phyloP scores from a whole-genome alignment of 208 protist species.

The Herpetomonas muscarum region DNA sequence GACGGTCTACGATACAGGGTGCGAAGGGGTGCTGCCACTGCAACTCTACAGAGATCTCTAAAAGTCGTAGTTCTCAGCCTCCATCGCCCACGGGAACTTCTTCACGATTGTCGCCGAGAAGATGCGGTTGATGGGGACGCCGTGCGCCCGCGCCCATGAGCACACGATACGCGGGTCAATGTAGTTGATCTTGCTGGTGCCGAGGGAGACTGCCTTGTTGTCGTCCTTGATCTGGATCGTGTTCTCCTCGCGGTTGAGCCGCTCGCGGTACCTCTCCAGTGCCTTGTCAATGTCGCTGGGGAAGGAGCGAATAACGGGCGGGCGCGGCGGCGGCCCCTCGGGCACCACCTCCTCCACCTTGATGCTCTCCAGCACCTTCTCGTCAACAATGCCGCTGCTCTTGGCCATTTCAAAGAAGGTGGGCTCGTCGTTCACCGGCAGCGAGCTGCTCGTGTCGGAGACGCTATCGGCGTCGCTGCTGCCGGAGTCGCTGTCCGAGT shows the following conservation, averaged over 20 bases:
- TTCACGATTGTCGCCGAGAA: conserved; percentile 96
- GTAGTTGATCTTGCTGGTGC: conserved; percentile 99
- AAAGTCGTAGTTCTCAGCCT: conserved; percentile 75
- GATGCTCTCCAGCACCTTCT: conserved; percentile 27
- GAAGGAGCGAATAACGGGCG: conserved; percentile 64
- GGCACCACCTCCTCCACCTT: conserved; percentile 35
- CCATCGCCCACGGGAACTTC: conserved; percentile 98
- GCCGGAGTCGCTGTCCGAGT: conserved; percentile 12
- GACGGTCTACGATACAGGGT: too few relatives aligned
- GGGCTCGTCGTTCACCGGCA: conserved; percentile 28
- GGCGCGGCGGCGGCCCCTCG: conserved; percentile 53
- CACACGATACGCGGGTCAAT: conserved; percentile 98
- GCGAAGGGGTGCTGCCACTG: too few relatives aligned
- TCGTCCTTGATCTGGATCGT: conserved; percentile 86
- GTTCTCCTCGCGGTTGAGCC: conserved; percentile 80
- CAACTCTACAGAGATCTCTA: too few relatives aligned
- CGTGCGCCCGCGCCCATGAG: conserved; percentile 93
- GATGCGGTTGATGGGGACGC: conserved; percentile 95
- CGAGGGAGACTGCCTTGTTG: conserved; percentile 91
- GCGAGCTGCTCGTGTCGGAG: conserved; percentile 13
- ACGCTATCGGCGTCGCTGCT: conserved; percentile 12
- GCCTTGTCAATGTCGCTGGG: conserved; percentile 62
- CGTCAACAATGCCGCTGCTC: conserved; percentile 45
- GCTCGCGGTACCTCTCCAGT: conserved; percentile 63
- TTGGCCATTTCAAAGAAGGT: conserved; percentile 61